Conservation (phyloP, 805 yeast species). For the Ogataea glucozyma region DNA sequence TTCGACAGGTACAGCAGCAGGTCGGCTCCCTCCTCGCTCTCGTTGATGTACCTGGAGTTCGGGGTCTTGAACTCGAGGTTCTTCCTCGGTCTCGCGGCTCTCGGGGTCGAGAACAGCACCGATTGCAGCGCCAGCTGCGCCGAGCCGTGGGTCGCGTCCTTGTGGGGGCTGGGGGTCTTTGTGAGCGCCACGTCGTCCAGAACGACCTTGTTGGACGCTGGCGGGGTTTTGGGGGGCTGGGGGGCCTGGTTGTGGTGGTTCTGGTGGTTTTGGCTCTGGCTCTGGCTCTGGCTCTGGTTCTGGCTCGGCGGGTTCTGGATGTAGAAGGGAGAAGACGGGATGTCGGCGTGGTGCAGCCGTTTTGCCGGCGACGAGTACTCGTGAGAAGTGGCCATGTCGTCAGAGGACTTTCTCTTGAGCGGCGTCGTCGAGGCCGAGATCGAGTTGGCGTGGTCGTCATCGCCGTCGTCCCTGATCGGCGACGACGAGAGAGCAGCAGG, state of each 20-base stretch:
- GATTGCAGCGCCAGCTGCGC: constrained; percentile 27
- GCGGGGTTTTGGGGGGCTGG: constrained; percentile 36
- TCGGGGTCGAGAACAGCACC: constrained; percentile 36
- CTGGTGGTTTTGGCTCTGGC: constrained; percentile 19
- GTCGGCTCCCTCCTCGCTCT: constrained; percentile 71
- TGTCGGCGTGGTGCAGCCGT: constrained; percentile 25
- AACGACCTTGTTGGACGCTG: constrained; percentile 24
- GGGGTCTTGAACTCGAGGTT: constrained; percentile 34
- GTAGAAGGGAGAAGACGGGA: constrained; percentile 35
- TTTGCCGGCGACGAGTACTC: constrained; percentile 32
- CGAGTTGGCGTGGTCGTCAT: neutral
- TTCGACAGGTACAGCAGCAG: constrained; percentile 79
- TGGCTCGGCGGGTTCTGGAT: constrained; percentile 16
- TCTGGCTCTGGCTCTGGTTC: constrained; percentile 5
- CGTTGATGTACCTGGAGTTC: constrained; percentile 27
- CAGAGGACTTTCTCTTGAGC: constrained; percentile 29
- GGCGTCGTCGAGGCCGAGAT: constrained; percentile 26
- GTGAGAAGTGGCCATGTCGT: constrained; percentile 12
- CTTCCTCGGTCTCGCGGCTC: constrained; percentile 18
- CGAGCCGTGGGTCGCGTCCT: constrained; percentile 14
- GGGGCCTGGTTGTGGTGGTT: constrained; percentile 18
- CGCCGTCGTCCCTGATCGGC: constrained; percentile 12
- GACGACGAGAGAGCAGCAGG: constrained; percentile 20
- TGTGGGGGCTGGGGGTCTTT: constrained; percentile 22
- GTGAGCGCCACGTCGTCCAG: constrained; percentile 20